Evolutionary conservation across 306 rosid genomes (phyloP), one percentile per base, ranked within the genome.

Genomic region (Vachellia collinsii): DNA sequence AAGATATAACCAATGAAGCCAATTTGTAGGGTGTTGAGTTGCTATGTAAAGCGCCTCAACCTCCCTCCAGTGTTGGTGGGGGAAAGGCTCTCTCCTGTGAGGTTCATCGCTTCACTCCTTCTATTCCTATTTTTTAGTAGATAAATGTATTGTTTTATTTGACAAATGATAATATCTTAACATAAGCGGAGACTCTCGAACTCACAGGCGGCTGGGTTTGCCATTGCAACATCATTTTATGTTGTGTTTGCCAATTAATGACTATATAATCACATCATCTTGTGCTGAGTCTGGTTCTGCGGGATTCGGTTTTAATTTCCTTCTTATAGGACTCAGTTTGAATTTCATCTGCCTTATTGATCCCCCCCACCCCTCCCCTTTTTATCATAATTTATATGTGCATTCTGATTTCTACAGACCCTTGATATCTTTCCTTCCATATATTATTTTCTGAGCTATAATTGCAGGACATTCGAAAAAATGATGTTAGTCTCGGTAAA

Each of bases 401-500:
- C 25, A 74, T 53, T 47, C n/a, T 74, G 53, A 66, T 42, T 16
- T 29, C 62, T 34, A 3, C 22, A 34, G 64, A 75, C 38, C 72
- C 67, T 46, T 47, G 20, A 36, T 5, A 11, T 59, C 46, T 48
- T 70, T 13, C 25, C 64, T 68, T 54, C 42, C 51, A 3, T 39
- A 8, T 8, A 47, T 77, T 70, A 69, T 68, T 20, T 83, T 70
- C 56, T 86, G 81, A 74, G 82, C 71, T 75, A 20, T 59, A 25
- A 72, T 88, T 86, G 71, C 91, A 94, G 97, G 93, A 94, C 83
- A 87, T 91, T 75, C 84, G 85, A 22, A 97, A 97, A 76, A 91
- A 89, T 78, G 97, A 94, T 81, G 97, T 88, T 56, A 91, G 80
- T 70, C 85, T 94, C 34, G 81, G 81, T 86, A 86, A 87, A 23